These are phyloP conservation scores for Neurospora africana DNA, from an alignment of 495 filamentous ascomycete species.

Conservation along the genomic window DNA sequence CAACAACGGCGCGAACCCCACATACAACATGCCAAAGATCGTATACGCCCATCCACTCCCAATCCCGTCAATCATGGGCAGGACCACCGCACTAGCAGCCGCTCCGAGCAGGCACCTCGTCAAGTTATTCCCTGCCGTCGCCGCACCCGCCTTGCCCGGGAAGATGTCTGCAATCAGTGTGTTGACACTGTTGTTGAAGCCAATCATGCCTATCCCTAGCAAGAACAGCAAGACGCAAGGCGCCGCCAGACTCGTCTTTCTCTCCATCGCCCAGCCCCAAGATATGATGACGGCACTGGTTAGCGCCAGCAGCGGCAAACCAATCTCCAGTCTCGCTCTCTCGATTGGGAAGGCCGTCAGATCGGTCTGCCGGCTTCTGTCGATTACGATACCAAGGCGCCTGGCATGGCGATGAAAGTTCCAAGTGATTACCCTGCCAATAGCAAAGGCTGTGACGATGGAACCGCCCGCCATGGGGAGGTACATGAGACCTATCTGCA, in stretches of 20 bases:
- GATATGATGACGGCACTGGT: conserved; percentile 26
- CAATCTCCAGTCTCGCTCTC: conserved; percentile 48
- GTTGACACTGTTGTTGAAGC: conserved; percentile 36
- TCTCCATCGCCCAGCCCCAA: conserved; percentile 51
- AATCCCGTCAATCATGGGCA: conserved; percentile 54
- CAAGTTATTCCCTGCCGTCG: conserved; percentile 63
- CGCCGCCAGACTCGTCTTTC: conserved; percentile 11
- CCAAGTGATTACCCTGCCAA: conserved; percentile 41
- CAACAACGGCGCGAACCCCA: conserved; percentile 43
- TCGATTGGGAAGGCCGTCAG: conserved; percentile 54
- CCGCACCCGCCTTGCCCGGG: conserved; percentile 48
- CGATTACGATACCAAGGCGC: conserved; percentile 30
- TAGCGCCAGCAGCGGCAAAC: conserved; percentile 37
- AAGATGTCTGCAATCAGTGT: conserved; percentile 59
- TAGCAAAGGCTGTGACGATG: conserved; percentile 46
- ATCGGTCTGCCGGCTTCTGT: conserved; percentile 37
- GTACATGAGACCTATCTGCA: conserved; percentile 50
- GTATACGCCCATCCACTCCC: conserved; percentile 64
- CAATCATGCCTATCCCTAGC: conserved; percentile 38
- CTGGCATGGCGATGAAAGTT: conserved; percentile 41
- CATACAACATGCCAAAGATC: conserved; percentile 46
- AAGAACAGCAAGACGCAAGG: conserved; percentile 46
- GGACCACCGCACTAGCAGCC: conserved; percentile 51
- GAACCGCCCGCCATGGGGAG: conserved; percentile 51
- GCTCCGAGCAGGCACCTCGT: conserved; percentile 59